A percentile compares a stretch with the other conserved stretches of the same genome.
These are phyloP conservation scores for Megacollybia marginata DNA, from an alignment of 768 basidiomycete genomes.

Conservation along the genomic window DNA sequence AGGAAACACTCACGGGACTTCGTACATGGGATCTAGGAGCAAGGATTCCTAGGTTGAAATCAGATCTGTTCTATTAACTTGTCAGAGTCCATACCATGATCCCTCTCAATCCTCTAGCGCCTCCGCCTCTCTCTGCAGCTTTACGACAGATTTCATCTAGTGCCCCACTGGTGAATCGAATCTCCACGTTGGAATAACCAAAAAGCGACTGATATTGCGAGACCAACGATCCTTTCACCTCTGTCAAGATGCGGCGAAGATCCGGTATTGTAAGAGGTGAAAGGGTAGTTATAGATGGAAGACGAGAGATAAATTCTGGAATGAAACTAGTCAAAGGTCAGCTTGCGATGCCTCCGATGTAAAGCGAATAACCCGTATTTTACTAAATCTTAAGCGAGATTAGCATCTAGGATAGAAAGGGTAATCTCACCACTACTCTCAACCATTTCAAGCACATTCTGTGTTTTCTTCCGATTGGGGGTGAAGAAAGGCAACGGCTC, in stretches of 20 bases:
- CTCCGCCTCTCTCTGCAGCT: slow-evolving; percentile 78
- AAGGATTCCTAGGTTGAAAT: slow-evolving; percentile 55
- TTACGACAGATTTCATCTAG: slow-evolving; percentile 75
- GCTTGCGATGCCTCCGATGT: background rate
- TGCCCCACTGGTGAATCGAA: slow-evolving; percentile 78
- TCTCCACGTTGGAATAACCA: slow-evolving; percentile 75
- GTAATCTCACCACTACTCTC: slow-evolving; percentile 52
- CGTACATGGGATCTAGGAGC: slow-evolving; percentile 88
- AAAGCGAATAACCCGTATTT: slow-evolving; percentile 58
- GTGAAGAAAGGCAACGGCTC: slow-evolving; percentile 67
- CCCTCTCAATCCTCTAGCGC: slow-evolving; percentile 83
- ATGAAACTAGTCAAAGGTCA: slow-evolving; percentile 53
- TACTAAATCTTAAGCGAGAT: slow-evolving; percentile 53
- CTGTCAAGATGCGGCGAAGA: slow-evolving; percentile 83
- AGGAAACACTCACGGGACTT: slow-evolving; percentile 64
- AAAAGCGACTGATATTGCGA: slow-evolving; percentile 87
- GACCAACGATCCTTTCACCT: slow-evolving; percentile 85
- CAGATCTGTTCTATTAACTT: background rate
- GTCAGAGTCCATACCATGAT: slow-evolving; percentile 56
- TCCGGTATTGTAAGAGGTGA: slow-evolving; percentile 73
- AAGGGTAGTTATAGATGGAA: slow-evolving; percentile 88
- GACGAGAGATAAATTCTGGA: slow-evolving; percentile 88
- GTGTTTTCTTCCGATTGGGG: slow-evolving; percentile 50
- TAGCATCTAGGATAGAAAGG: background rate
- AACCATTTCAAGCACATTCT: slow-evolving; percentile 56